Evolutionary conservation across 768 basidiomycete species (phyloP), one percentile per base, ranked within the genome.

Genomic region (Dentipellis sp.): DNA sequence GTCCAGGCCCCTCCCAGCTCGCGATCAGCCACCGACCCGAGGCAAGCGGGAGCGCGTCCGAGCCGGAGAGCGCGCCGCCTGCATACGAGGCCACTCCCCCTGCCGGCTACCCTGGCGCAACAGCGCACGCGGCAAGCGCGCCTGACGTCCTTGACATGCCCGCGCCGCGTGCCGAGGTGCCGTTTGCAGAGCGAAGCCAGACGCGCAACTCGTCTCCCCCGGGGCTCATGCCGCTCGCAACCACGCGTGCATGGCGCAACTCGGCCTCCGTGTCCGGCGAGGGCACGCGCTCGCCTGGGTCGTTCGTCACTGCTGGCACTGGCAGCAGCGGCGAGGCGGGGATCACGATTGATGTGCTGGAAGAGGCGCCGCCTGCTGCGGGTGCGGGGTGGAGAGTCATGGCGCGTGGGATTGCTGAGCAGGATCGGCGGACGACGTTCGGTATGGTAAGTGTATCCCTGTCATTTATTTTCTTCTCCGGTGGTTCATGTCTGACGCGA

Each of bases 281-380:
- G 23, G 14, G 14, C 12, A 38, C 42, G 12, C 53, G 23, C 19
- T 57, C 58, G 8, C 55, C 58, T 12, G 16, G 16, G 3, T 45
- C 42, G 3, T 45, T 45, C 19, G 14, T 45, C n/a, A 45, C 42
- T 5, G 42, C 42, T 17, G 42, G 42, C 19, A 50, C 19, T 16
- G 23, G 22, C 23, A 22, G 19, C 21, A 50, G 48, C 16, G 63
- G 62, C 6, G 60, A 60, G 40, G 61, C 61, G 3, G 62, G 57
- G 5, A 64, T 82, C 54, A 68, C 75, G 3, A 76, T 82, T 17
- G 84, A 88, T 63, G 64, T 86, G 5, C 69, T 87, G 14, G 88
- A 90, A 58, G 83, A 87, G 36, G 82, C 75, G 21, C 87, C 88
- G 8, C 87, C 88, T 2, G 65, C 65, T 55, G 81, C 86, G 22